Evolutionary conservation across 352 stramenopile genomes (phyloP).

Genomic region (Globisporangium okanoganense): DNA sequence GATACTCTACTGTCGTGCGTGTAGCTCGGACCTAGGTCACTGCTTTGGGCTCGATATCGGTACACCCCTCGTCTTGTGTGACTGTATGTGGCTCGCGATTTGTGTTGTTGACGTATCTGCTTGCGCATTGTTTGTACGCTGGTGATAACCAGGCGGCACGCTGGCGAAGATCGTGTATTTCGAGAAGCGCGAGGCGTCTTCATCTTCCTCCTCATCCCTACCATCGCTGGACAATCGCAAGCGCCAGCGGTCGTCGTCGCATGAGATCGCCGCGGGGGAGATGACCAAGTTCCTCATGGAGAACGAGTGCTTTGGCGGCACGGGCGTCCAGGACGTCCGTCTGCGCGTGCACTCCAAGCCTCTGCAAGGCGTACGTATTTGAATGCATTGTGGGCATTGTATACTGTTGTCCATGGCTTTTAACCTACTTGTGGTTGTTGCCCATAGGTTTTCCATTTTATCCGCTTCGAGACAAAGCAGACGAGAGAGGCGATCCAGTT

Average conservation of each 20-base stretch:
- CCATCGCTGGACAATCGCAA: constrained; percentile 31
- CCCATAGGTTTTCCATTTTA: constrained; percentile 95
- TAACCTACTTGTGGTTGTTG: neutral
- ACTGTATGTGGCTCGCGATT: neutral
- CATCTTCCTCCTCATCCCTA: neutral
- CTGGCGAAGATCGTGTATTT: constrained; percentile 97
- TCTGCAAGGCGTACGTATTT: constrained; percentile 80
- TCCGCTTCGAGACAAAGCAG: constrained; percentile 77
- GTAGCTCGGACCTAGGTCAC: constrained; percentile 77
- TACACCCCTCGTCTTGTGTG: constrained; percentile 8
- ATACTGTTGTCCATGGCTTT: neutral
- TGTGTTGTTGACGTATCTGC: neutral
- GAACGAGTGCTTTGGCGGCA: constrained; percentile 71
- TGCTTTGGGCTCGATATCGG: constrained; percentile 86
- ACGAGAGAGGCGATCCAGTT: constrained; percentile 76
- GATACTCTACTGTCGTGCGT: neutral
- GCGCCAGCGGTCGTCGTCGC: constrained; percentile 64
- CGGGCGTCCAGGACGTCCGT: constrained; percentile 86
- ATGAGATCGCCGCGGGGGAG: constrained; percentile 71
- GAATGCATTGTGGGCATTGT: neutral
- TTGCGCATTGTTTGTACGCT: neutral
- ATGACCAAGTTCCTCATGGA: constrained; percentile 87
- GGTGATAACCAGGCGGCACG: constrained; percentile 66
- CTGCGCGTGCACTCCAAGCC: constrained; percentile 82
- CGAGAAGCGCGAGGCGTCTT: constrained; percentile 76